Base-by-base conservation (phyloP, 768 basidiomycete species). In the Sarcodon sp. region DNA sequence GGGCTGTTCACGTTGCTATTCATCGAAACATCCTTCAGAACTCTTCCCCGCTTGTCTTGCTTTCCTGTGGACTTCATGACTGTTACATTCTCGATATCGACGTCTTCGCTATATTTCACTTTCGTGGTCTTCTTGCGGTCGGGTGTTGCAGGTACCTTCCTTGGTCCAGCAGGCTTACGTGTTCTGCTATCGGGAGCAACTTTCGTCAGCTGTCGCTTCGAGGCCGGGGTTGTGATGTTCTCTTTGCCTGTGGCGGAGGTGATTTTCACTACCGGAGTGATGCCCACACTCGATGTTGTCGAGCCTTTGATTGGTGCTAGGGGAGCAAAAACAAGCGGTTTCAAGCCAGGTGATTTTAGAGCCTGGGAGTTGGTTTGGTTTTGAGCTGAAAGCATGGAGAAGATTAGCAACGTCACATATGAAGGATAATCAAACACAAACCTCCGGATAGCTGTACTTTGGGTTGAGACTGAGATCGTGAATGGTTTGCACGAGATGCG, bases 381-480 rank as follows among this genome's bases (percentile, higher is more conserved):
- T 27, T 13, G 39, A 27, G 13, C 16, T 41, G 39, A 13, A 13
- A 41, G 7, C 13, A 41, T 13, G 16, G 21, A 27, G 21, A 27
- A 27, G 39, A 41, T 41, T 13, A 41, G 39, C 11, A 8, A 2
- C 39, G 8, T 13, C n/a, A 13, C 7, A 7, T 9, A 16, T 18
- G 37, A 41, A 41, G 7, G 27, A 41, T 15, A 9, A 27, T 15
- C 16, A 13, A 13, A 8, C 15, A 41, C 39, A 59, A 56, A 53
- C 62, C 55, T 9, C 53, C 53, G 8, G 37, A 21, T 1, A 47
- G 33, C 9, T 50, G 48, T 21, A 66, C 48, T 54, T 60, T 68
- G 2, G 68, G 65, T 47, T 69, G 68, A 3, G 67, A 70, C 44
- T 48, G 54, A 4, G 66, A 64, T 16, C 64, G 58, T 27, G 59